Percentiles rank a stretch among this genome's conserved stretches.
These are phyloP conservation scores for Euptelea pleiosperma DNA, from an alignment of 164 flowering plant genomes.

Conservation along the genomic window DNA sequence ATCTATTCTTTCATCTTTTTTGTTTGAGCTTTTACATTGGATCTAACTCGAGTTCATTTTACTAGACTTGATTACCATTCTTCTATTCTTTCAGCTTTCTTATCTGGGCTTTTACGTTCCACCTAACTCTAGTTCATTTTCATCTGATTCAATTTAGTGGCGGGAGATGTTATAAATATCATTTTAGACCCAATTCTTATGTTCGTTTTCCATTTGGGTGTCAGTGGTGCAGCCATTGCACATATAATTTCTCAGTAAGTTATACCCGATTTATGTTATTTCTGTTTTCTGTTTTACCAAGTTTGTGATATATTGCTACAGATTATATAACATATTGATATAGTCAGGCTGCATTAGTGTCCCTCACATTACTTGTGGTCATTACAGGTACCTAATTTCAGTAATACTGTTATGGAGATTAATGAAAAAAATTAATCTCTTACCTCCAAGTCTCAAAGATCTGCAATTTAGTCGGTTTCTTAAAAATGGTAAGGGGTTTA, in stretches of 20 bases:
- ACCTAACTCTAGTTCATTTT: constrained; percentile 7
- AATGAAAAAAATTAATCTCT: constrained; percentile 53
- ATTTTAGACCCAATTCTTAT: constrained; percentile 84
- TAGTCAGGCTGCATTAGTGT: background rate
- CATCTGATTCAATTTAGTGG: constrained; percentile 39
- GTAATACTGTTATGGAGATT: constrained; percentile 53
- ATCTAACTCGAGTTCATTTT: constrained; percentile 5
- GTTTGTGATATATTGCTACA: background rate
- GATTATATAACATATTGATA: background rate
- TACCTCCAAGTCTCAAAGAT: constrained; percentile 68
- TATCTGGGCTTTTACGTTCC: background rate
- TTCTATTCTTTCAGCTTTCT: background rate
- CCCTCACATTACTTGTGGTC: background rate
- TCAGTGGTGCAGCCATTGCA: constrained; percentile 95
- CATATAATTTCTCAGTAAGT: constrained; percentile 97
- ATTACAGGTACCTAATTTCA: constrained; percentile 70
- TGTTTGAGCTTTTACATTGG: background rate
- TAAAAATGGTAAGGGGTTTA: constrained; percentile 57
- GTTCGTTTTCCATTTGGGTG: constrained; percentile 55
- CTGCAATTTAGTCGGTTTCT: constrained; percentile 74
- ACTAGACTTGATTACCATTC: background rate
- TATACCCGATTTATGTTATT: background rate
- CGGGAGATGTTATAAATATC: constrained; percentile 68
- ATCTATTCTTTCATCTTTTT: background rate
- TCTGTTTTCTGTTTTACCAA: background rate